Evolutionary conservation across 495 filamentous ascomycete species (phyloP), one percentile per base, ranked within the genome.

Genomic region (Chaetomium fimeti): DNA sequence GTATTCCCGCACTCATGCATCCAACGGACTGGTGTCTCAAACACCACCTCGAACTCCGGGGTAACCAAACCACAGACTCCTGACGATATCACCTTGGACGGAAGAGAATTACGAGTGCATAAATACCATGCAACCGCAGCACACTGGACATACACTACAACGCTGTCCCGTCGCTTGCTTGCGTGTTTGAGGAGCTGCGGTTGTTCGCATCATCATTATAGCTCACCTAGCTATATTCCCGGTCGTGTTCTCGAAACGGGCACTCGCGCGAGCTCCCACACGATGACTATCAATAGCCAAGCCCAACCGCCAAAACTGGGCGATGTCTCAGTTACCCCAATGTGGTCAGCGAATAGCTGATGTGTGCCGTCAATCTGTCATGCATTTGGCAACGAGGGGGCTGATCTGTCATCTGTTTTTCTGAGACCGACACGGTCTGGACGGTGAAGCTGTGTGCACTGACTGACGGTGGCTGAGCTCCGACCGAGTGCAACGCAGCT

Each of bases 391-490:
- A 43, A 43, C 40, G 5, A 43, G 40, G 18, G 40, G 6, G 3
- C 38, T 47, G 43, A 47, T 47, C 43, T 47, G 43, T 47, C 43
- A 47, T 47, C 18, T 47, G 43, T 18, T 22, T 47, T 47, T n/a
- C n/a, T 9, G n/a, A n/a, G n/a, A 47, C 5, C 43, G n/a, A 47
- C 43, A 22, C 43, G 43, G n/a, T n/a, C n/a, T n/a, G n/a, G n/a
- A n/a, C n/a, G n/a, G 22, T 22, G 18, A 40, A 12, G 54, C 22
- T 29, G 51, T 24, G 54, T 24, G 54, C 54, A 57, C 54, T 57
- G 54, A 42, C 54, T 3, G n/a, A n/a, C n/a, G 32, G 54, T 42
- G 54, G 32, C 54, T 57, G n/a, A 20, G 32, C 18, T 43, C 40
- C 40, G 40, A 18, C 15, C 4, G 15, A 43, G 13, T 43, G 40